Evolutionary conservation across 805 yeast species (phyloP).

Genomic region (Metschnikowia colocasiae): DNA sequence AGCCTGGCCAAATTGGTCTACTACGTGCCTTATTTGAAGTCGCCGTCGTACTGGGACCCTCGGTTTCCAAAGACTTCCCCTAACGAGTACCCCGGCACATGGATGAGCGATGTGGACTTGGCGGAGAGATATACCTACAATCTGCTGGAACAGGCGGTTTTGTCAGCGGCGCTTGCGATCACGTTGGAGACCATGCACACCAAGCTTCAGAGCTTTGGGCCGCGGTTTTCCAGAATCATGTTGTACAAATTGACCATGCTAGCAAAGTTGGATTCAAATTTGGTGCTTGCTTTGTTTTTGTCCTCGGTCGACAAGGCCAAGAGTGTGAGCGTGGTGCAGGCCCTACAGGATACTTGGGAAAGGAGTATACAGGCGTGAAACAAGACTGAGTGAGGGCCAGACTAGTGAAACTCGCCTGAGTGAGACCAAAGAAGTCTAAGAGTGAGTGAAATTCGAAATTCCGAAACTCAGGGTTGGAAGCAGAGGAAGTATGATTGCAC

Average conservation of each 20-base stretch:
- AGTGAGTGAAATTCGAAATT: too few relatives aligned
- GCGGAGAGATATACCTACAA: conserved; percentile 49
- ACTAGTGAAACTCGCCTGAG: neutral
- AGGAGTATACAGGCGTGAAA: neutral
- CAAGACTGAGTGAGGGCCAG: neutral
- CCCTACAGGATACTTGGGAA: conserved; percentile 12
- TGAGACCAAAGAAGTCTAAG: too few relatives aligned
- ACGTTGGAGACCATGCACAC: conserved; percentile 6
- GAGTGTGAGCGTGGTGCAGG: conserved; percentile 7
- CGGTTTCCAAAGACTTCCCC: conserved; percentile 32
- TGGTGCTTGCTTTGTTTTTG: conserved; percentile 8
- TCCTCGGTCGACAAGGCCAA: conserved; percentile 7
- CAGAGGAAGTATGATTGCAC: too few relatives aligned
- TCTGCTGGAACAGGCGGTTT: conserved; percentile 28
- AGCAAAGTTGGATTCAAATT: conserved; percentile 6
- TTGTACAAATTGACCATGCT: conserved; percentile 8
- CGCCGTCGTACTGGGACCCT: conserved; percentile 42
- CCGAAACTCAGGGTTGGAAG: too few relatives aligned
- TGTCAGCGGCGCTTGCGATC: conserved; percentile 7
- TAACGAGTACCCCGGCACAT: conserved; percentile 29
- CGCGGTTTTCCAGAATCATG: conserved; percentile 1
- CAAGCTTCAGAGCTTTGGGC: conserved; percentile 1
- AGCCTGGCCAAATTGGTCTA: conserved; percentile 30
- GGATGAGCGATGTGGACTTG: conserved; percentile 48
- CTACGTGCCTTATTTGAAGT: conserved; percentile 55